A percentile compares a stretch with the other conserved stretches of the same genome.
These are phyloP conservation scores for Biscogniauxia mediterranea DNA, from an alignment of 2,329 filamentous ascomycete species.

Conservation along the genomic window DNA sequence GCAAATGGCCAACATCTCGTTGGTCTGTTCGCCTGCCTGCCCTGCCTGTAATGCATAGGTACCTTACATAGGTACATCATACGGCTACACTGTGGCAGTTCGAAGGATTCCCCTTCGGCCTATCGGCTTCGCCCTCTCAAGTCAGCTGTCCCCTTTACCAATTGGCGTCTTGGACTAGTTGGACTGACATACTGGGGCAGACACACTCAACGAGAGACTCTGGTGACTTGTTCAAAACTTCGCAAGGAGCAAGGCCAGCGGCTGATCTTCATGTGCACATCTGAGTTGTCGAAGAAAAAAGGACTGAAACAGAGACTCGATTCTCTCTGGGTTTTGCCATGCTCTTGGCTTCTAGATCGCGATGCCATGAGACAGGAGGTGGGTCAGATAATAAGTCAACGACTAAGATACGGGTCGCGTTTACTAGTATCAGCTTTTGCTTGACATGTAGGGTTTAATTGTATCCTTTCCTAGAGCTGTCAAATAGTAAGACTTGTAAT, in stretches of 20 bases:
- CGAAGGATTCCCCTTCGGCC: background rate
- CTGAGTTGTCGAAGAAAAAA: background rate
- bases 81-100: background rate
- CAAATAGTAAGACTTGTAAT: too few species aligned
- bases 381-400: background rate
- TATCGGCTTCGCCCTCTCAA: background rate
- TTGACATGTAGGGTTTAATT: too few species aligned
- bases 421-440: too few species aligned
- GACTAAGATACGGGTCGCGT: background rate
- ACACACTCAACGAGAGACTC: background rate
- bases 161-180: background rate
- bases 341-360: background rate
- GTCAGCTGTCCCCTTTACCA: background rate
- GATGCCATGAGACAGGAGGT: background rate
- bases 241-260: background rate
- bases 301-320: background rate
- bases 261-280: background rate
- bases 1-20: background rate
- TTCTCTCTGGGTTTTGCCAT: background rate
- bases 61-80: background rate
- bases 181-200: background rate
- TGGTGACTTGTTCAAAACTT: background rate
- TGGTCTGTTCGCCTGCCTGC: background rate
- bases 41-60: background rate
- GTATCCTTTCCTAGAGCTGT: too few species aligned